Evolutionary conservation across 2,329 filamentous ascomycete species (phyloP), one percentile per base, ranked within the genome.

Genomic region (Rutstroemia sp.): DNA sequence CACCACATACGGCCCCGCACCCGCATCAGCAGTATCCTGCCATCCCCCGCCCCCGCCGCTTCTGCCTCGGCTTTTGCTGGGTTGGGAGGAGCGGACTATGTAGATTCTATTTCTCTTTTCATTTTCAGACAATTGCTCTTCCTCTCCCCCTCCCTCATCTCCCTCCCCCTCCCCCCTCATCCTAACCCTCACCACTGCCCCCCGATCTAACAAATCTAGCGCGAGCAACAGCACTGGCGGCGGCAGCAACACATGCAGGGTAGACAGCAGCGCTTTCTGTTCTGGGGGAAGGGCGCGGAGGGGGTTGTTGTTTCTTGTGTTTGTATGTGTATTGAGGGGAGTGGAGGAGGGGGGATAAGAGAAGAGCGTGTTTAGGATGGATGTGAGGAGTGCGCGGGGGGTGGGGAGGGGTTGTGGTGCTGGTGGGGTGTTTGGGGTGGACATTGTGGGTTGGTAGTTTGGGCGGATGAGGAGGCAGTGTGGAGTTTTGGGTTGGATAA

Each of bases 171-270:
- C 37, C 8, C 27, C 48, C 12, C 8, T 34, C 16, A 78, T 49
- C 4, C 1, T 23, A 23, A 84, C 70, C 1, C 83, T 78, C 5
- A 77, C 83, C 37, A 96, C 82, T 0, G 94, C 79, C 2, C 79
- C 74, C 25, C 89, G 81, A 70, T 99, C 94, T 0, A 99, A 78
- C 0, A 97, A 78, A 70, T 97, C 92, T 2, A 99, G 78, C 0
- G 92, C 90, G 2, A 90, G 88, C 1, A 96, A 83, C 2, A 96
- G 74, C 54, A 90, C 80, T 1, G 65, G 60, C 2, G 83, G 82
- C 0, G 91, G 91, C 67, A 95, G 95, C 14, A 96, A 74, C 37
- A 90, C 87, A 72, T 96, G 92, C 0, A 84, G 74, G 5, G 74
- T 72, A 6, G 76, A 78, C 16, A 83, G 69, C 3, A 83, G 63